phyloP scores from a whole-genome alignment of 768 basidiomycete genomes.

The Tricholoma bakamatsutake region DNA sequence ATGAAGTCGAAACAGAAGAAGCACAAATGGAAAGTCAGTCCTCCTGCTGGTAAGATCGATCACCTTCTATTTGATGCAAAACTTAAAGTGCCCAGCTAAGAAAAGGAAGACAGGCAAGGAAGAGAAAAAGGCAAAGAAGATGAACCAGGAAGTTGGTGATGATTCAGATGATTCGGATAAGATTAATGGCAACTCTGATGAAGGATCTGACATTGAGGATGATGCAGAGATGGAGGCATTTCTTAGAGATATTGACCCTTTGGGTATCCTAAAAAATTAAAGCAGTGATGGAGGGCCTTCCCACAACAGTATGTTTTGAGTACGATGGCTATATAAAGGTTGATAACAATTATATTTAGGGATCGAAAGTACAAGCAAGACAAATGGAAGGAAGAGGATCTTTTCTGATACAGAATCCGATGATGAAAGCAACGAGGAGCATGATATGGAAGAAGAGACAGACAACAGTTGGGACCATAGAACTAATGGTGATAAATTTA shows the following conservation, averaged over 20 bases:
- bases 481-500: not conserved
- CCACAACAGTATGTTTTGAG: not conserved
- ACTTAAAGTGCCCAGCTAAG: not conserved
- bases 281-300: not conserved
- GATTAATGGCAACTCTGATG: not conserved
- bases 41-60: not conserved
- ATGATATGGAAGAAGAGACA: not conserved
- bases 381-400: not conserved
- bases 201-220: not conserved
- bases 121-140: not conserved
- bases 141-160: not conserved
- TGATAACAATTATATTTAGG: not conserved
- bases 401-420: not conserved
- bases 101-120: not conserved
- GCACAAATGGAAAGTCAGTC: not conserved
- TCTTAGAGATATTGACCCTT: not conserved
- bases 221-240: not conserved
- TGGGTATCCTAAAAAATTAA: not conserved
- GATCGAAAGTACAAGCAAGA: not conserved
- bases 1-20: not conserved
- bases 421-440: not conserved
- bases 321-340: not conserved
- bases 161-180: not conserved
- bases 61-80: not conserved
- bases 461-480: not conserved